Percentiles rank a stretch among this genome's conserved stretches.
Evolutionary conservation across 768 basidiomycete species (phyloP).

Genomic region (Boletellus ananas): DNA sequence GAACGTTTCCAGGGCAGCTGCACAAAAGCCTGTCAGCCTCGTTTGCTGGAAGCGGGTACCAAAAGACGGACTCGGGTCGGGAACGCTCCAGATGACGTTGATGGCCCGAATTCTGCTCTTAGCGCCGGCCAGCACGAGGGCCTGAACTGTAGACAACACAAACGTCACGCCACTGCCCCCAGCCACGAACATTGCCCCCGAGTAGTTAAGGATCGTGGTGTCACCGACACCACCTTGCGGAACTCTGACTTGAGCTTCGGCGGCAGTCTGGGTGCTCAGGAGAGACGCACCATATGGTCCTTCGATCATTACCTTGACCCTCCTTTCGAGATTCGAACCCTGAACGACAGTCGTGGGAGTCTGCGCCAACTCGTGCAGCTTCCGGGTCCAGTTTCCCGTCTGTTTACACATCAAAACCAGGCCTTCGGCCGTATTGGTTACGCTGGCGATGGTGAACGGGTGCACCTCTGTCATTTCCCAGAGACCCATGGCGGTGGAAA

Average conservation of each 20-base stretch:
- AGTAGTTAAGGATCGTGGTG: constrained; percentile 58
- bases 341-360: too few species aligned
- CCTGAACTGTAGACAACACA: constrained; percentile 57
- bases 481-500: constrained; percentile 52
- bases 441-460: constrained; percentile 79
- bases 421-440: constrained; percentile 54
- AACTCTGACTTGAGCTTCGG: background rate
- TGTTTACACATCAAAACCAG: constrained; percentile 65
- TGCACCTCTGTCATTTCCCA: constrained; percentile 61
- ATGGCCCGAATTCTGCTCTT: constrained; percentile 53
- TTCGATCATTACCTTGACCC: constrained; percentile 44
- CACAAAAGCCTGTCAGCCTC: background rate
- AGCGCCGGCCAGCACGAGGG: constrained; percentile 50
- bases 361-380: constrained; percentile 50
- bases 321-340: constrained; percentile 11
- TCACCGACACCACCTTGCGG: constrained; percentile 53
- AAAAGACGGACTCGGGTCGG: constrained; percentile 42
- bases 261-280: too few species aligned
- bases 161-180: constrained; percentile 81
- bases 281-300: constrained; percentile 47
- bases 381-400: constrained; percentile 60
- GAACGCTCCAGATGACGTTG: constrained; percentile 66
- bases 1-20: constrained; percentile 45
- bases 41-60: background rate
- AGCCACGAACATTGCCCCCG: constrained; percentile 63